Evolutionary conservation across 257 asterid genomes (phyloP), one percentile per base, ranked within the genome.

Genomic region (Plectranthus barbatus): DNA sequence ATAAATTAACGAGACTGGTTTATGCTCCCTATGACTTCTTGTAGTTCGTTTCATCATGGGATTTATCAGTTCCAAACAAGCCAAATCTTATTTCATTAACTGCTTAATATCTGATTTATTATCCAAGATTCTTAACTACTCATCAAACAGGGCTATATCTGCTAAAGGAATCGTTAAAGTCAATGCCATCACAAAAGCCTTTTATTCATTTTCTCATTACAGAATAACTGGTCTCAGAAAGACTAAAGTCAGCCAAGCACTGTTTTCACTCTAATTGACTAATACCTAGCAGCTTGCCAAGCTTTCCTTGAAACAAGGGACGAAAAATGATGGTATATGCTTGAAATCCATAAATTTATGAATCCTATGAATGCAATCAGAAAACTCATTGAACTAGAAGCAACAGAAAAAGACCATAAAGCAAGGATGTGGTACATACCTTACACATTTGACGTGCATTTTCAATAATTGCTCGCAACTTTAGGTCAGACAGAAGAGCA

Each of bases 401-500:
- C 7, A 12, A 45, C 2, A 37, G 15, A 15, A 42, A 63, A 23
- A 13, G n/a, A 3, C 39, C 50, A 31, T 9, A 56, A 47, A 56
- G 34, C 9, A 44, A 64, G 41, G 31, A 55, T 10, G n/a, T 20
- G n/a, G 49, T 10, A 62, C 81, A 34, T 63, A 87, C 96, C 80
- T 81, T 86, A 71, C 95, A 89, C 55, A 85, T 64, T 73, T 86
- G 95, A 54, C 99, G 95, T 41, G 96, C 96, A 81, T 92, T 92
- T 79, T 92, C 99, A 56, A 85, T 82, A 65, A 89, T 81, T 53
- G 90, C 84, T 47, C 97, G 85, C 56, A 92, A 80, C 82, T 89
- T 92, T 48, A 85, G 51, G 74, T 86, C 99, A 44, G 96, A 87
- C 57, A 92, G 76, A 77, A 89, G 99, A 68, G 91, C 68, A 81